Conservation (phyloP, 2,329 filamentous ascomycete species). For the Trichoderma brevicompactum region DNA sequence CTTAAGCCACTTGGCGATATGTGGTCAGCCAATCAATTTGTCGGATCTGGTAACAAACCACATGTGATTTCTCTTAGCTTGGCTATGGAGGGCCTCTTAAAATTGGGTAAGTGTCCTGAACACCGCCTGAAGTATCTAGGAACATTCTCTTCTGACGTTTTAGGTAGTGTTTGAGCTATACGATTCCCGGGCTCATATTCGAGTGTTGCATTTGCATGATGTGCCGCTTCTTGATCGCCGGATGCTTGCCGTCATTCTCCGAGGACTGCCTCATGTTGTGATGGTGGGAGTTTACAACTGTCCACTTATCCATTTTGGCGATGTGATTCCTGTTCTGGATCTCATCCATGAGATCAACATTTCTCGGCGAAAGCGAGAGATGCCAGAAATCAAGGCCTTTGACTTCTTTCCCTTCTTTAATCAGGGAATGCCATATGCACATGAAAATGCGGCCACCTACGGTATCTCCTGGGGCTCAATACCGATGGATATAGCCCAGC, state of each 20-base stretch:
- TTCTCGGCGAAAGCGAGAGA: conserved; percentile 28
- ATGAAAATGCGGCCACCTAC: conserved; percentile 32
- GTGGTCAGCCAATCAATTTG: conserved; percentile 32
- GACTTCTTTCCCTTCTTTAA: conserved; percentile 45
- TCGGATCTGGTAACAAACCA: neutral
- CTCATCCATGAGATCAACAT: conserved; percentile 44
- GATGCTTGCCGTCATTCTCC: conserved; percentile 43
- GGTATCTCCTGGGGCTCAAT: conserved; percentile 40
- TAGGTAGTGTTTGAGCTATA: conserved; percentile 36
- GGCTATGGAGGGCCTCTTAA: conserved; percentile 28
- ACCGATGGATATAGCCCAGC: conserved; percentile 38
- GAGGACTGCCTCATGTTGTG: conserved; percentile 39
- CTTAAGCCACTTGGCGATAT: conserved; percentile 24
- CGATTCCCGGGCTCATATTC: conserved; percentile 30
- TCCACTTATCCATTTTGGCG: conserved; percentile 44
- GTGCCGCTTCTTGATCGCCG: conserved; percentile 42
- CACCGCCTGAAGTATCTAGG: neutral
- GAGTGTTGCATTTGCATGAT: conserved; percentile 40
- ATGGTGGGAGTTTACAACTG: conserved; percentile 47
- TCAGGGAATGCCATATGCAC: conserved; percentile 34
- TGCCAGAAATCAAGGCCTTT: conserved; percentile 35
- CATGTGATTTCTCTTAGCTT: conserved; percentile 30
- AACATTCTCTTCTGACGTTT: neutral
- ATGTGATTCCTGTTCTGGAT: conserved; percentile 42
- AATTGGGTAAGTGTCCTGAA: conserved; percentile 36